Evolutionary conservation across 148 eudicot genomes (phyloP), one percentile per base, ranked within the genome.

Genomic region (Vaccinium macrocarpon): DNA sequence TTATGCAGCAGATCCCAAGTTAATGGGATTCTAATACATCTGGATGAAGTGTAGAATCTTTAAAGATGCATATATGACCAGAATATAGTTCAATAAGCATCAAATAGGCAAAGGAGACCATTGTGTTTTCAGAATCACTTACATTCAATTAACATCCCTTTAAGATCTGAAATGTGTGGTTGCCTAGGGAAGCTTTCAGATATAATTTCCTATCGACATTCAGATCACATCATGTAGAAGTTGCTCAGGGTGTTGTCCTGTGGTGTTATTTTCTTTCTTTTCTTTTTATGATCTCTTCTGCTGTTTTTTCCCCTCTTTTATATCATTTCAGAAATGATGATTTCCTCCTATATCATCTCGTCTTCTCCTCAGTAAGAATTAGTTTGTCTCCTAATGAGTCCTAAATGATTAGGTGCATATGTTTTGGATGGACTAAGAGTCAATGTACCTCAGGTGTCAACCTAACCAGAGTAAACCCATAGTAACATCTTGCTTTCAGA

Each of bases 201-300:
- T 64, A 19, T 57, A 46, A n/a, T 59, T 81, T 48, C 83, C 75
- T 46, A 9, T 46, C 46, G 6, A 42, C 21, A 53, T 50, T 81
- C 32, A 32, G 73, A 52, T 48, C 8, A 42, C 15, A 0, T 3
- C 57, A 48, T 15, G 49, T 64, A 48, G n/a, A 49, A 14, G 53
- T 81, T 80, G 66, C 53, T 38, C 46, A 61, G 73, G 83, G 49
- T 81, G 83, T 29, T 25, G 32, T 81, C 14, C 38, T n/a, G 35
- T 61, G 73, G 53, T 42, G 53, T 29, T 61, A 5, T 59, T 38
- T 42, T 56, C 49, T 18, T 16, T 14, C 23, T 6, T 81, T 23
- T 18, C 5, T 61, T 59, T 49, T 23, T 57, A 12, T 16, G 32
- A 56, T 29, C 27, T 79, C 32, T 79, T 56, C 21, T 29, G 8